Evolutionary conservation across 2,329 filamentous ascomycete genomes (phyloP).

Genomic region (Fusarium caatingaense): DNA sequence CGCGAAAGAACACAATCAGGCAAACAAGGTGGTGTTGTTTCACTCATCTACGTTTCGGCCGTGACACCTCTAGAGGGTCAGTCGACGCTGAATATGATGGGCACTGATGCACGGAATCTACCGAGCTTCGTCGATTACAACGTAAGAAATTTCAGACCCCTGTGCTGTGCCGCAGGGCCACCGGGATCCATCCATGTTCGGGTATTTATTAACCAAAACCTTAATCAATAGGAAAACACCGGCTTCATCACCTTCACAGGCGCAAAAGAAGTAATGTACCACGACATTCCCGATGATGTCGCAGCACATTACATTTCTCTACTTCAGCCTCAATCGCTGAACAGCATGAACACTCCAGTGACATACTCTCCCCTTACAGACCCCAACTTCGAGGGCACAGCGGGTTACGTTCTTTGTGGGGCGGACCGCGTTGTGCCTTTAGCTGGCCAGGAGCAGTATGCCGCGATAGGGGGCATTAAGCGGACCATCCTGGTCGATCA

Average conservation of each 20-base stretch:
- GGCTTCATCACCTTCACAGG: slow-evolving; percentile 4
- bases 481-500: not conserved
- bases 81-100: slow-evolving; percentile 17
- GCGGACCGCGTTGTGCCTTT: slow-evolving; percentile 6
- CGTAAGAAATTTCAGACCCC: not conserved
- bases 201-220: not conserved
- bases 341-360: not conserved
- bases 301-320: not conserved
- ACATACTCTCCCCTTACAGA: slow-evolving; percentile 14
- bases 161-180: not conserved
- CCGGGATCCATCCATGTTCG: no score
- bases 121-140: not conserved
- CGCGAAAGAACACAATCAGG: slow-evolving; percentile 11
- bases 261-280: slow-evolving; percentile 9
- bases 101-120: not conserved
- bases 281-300: not conserved
- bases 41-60: slow-evolving; percentile 27
- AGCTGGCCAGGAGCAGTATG: slow-evolving; percentile 3
- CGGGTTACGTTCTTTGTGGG: slow-evolving; percentile 3
- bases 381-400: not conserved
- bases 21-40: slow-evolving; percentile 15
- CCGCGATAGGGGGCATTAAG: not conserved
- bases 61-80: not conserved
- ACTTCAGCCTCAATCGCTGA: not conserved
- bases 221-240: not conserved